phyloP scores from a whole-genome alignment of 1,284 basidiomycete genomes.

The Sphaerobolus stellatus region DNA sequence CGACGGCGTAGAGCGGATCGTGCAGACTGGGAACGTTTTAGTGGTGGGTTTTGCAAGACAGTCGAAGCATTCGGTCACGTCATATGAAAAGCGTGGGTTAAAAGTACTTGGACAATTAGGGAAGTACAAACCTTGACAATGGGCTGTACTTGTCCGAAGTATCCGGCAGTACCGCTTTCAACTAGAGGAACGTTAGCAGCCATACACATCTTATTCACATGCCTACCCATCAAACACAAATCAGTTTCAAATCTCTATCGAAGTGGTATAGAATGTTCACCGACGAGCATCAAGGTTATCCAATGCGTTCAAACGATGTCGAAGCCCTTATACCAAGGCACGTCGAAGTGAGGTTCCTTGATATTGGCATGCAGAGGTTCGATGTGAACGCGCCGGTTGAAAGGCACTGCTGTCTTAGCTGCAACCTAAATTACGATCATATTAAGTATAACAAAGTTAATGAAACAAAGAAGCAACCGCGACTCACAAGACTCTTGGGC shows the following conservation, averaged over 20 bases:
- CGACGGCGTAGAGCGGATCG: constrained; percentile 95
- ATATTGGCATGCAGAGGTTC: constrained; percentile 93
- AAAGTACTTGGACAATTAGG: too few species aligned
- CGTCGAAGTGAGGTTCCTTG: constrained; percentile 89
- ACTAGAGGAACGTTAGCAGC: constrained; percentile 89
- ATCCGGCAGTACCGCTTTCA: constrained; percentile 96
- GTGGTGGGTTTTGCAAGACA: constrained; percentile 88
- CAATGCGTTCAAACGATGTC: constrained; percentile 94
- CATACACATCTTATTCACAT: constrained; percentile 97
- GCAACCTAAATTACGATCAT: constrained; percentile 60
- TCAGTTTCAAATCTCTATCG: background rate
- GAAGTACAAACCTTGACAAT: constrained; percentile 63
- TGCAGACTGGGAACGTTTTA: constrained; percentile 97
- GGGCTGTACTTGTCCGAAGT: constrained; percentile 84
- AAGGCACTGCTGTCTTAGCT: constrained; percentile 82
- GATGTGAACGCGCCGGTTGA: constrained; percentile 91
- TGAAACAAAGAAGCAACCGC: constrained; percentile 1
- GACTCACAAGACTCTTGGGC: constrained; percentile 81
- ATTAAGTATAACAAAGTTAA: background rate
- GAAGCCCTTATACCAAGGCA: constrained; percentile 87
- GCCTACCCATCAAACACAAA: constrained; percentile 57
- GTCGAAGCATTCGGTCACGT: constrained; percentile 88
- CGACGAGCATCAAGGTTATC: constrained; percentile 82
- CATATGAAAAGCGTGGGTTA: constrained; percentile 55
- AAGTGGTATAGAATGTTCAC: background rate